Conservation (phyloP, 345 rosid species). For the Psidium friedrichsthalianum region DNA sequence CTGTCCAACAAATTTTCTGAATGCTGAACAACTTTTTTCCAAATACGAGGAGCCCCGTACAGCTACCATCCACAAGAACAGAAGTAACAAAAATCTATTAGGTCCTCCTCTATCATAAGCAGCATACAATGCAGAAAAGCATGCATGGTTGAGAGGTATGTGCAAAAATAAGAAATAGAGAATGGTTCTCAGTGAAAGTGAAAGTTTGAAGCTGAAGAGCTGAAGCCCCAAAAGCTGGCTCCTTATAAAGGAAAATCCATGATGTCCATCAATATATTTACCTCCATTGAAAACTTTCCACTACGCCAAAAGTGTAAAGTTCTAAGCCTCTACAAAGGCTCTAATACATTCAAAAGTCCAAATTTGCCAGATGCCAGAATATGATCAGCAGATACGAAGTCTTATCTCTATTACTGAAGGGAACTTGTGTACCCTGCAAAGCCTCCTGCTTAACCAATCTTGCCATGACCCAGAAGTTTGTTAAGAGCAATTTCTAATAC, state of each 20-base stretch:
- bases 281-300: not conserved
- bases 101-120: not conserved
- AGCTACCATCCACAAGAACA: constrained; percentile 16
- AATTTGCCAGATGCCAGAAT: not conserved
- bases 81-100: not conserved
- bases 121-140: not conserved
- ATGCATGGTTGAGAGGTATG: not conserved
- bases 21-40: constrained; percentile 16
- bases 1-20: constrained; percentile 10
- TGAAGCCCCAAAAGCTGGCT: not conserved
- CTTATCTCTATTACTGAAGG: not conserved
- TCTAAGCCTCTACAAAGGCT: not conserved
- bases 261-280: not conserved
- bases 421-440: not conserved
- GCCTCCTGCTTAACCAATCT: not conserved
- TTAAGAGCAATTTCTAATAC: not conserved
- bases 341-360: not conserved
- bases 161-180: not conserved
- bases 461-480: not conserved
- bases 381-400: not conserved
- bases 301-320: not conserved
- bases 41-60: constrained; percentile 56
- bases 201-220: not conserved
- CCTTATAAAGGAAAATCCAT: not conserved
- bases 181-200: not conserved